A percentile compares a stretch with the other conserved stretches of the same genome.
Conservation (phyloP, 1,284 basidiomycete species). For the Cryptococcus neoformans region DNA sequence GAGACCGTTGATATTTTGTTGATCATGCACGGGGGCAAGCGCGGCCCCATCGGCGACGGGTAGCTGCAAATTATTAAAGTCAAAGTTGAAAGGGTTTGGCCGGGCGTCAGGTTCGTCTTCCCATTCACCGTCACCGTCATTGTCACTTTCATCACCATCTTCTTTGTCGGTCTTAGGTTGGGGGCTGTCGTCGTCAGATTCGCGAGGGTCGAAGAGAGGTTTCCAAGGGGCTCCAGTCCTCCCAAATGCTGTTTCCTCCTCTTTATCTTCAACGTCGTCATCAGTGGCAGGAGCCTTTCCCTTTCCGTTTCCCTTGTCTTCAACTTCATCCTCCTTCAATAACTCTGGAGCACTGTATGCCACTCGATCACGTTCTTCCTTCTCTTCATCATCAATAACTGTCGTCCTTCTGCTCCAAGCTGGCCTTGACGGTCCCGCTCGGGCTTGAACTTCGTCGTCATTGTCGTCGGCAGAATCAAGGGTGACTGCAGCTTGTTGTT, state of each 20-base stretch:
- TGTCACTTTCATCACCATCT: too few species aligned
- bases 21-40: too few species aligned
- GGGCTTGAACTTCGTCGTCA: neutral
- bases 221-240: too few species aligned
- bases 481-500: neutral
- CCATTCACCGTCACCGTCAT: slow-evolving; percentile 8
- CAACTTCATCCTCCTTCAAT: slow-evolving; percentile 8
- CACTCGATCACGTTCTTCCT: slow-evolving; percentile 8
- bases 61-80: too few species aligned
- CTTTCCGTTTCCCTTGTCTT: slow-evolving; percentile 1
- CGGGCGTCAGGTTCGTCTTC: slow-evolving; percentile 11
- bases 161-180: too few species aligned
- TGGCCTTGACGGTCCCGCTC: neutral
- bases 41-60: too few species aligned
- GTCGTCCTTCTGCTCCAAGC: neutral
- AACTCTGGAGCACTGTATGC: slow-evolving; percentile 21
- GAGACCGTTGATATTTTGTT: too few species aligned
- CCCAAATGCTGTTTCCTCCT: neutral
- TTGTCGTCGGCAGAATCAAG: neutral
- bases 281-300: neutral
- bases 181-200: too few species aligned
- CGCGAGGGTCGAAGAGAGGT: too few species aligned
- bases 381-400: neutral
- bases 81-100: neutral
- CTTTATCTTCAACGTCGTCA: slow-evolving; percentile 4